These are phyloP conservation scores for Psilocybe cyanescens DNA, from an alignment of 768 basidiomycete genomes.

Conservation along the genomic window DNA sequence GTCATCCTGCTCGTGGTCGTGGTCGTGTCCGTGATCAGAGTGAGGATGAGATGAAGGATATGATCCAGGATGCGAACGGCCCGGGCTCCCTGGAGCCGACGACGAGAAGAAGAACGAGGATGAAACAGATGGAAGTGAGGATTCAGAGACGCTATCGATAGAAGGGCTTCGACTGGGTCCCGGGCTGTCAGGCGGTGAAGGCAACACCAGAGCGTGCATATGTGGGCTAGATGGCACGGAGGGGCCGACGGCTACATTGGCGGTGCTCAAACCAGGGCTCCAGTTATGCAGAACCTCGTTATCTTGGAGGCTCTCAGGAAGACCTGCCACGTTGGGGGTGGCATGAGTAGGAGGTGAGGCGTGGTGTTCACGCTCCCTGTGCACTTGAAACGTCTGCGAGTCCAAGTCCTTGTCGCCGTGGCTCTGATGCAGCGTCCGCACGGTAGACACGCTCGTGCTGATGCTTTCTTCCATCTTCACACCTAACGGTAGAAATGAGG, in stretches of 20 bases:
- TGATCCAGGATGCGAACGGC: slow-evolving; percentile 48
- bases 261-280: slow-evolving; percentile 32
- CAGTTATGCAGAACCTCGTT: neutral
- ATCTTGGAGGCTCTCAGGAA: neutral
- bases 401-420: slow-evolving; percentile 11
- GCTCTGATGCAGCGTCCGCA: slow-evolving; percentile 34
- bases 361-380: slow-evolving; percentile 7
- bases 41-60: slow-evolving; percentile 40
- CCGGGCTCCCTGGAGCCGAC: slow-evolving; percentile 63
- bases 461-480: slow-evolving; percentile 32
- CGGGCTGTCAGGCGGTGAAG: slow-evolving; percentile 67
- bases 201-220: slow-evolving; percentile 34
- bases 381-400: slow-evolving; percentile 14
- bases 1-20: slow-evolving; percentile 17
- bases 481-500: neutral
- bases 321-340: neutral
- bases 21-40: slow-evolving; percentile 25
- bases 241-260: neutral
- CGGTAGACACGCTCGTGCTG: slow-evolving; percentile 43
- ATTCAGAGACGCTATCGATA: slow-evolving; percentile 34
- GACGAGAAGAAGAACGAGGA: slow-evolving; percentile 84
- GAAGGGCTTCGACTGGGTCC: slow-evolving; percentile 28
- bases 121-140: slow-evolving; percentile 72
- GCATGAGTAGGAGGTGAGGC: slow-evolving; percentile 43
- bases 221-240: slow-evolving; percentile 7